Conservation (phyloP, 345 rosid species). For the Clarkia xantiana region DNA sequence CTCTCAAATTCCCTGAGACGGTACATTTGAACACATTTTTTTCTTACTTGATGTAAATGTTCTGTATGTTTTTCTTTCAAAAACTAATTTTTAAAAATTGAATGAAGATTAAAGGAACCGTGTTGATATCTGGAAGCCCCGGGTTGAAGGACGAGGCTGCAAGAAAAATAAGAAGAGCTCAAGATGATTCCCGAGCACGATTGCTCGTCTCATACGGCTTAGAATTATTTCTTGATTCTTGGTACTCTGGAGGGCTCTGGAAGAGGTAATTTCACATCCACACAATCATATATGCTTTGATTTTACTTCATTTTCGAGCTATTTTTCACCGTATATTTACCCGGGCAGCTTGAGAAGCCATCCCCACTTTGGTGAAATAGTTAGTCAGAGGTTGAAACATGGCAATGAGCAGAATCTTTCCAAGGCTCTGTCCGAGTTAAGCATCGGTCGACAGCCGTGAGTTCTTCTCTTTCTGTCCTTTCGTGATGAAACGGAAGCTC, state of each 20-base stretch:
- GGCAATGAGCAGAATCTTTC: conserved; percentile 47
- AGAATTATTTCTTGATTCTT: conserved; percentile 37
- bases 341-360: conserved; percentile 60
- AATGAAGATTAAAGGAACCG: conserved; percentile 56
- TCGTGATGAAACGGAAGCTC: not conserved
- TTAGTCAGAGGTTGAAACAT: conserved; percentile 41
- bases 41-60: conserved; percentile 1
- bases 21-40: conserved; percentile 15
- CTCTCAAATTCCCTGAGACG: conserved; percentile 42
- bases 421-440: conserved; percentile 55
- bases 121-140: conserved; percentile 79
- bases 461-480: conserved; percentile 10
- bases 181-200: conserved; percentile 54
- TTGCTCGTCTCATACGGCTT: conserved; percentile 46
- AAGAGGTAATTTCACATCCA: conserved; percentile 35
- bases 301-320: not conserved
- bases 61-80: not conserved
- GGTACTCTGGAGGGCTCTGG: conserved; percentile 78
- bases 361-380: conserved; percentile 44
- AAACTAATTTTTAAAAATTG: not conserved
- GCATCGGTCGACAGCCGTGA: conserved; percentile 83
- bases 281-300: not conserved
- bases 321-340: conserved; percentile 3
- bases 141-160: conserved; percentile 35
- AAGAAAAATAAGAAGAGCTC: conserved; percentile 58